Base-by-base conservation (phyloP, 352 stramenopile species). In the Pythium aquatile region DNA sequence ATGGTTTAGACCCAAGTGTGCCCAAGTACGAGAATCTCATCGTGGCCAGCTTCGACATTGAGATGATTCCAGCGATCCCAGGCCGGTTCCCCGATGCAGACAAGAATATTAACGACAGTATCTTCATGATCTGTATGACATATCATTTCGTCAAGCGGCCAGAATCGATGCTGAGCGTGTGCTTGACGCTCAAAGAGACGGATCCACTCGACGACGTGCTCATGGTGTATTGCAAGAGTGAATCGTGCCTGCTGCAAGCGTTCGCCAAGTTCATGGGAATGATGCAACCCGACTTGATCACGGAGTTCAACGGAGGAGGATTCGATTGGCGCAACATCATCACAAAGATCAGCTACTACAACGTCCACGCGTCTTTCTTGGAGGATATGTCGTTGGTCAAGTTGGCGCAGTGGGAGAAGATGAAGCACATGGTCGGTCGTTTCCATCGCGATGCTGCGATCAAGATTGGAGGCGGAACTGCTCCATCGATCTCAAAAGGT, bases 41-140 rank as follows among this genome's bases (percentile, higher is more conserved):
- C 17, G 44, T 51, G 17, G 9, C 9, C 44, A 20, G 9, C 8
- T 51, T 24, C 17, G 44, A 51, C 26, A 51, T 51, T n/a, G 44
- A 51, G 17, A 51, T 51, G 44, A 51, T 51, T 20, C 44, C 44
- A 10, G 44, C 44, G 44, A 10, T 24, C 8, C 9, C 44, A 5
- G 44, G 17, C 9, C 17, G 44, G 11, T 51, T 51, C 44, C 44
- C 44, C 9, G 44, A 51, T 20, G 44, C 44, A n/a, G 44, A 51
- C 17, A 51, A 51, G 17, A 51, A 51, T 20, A 5, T 20, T 8
- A 20, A 20, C 8, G 44, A 51, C 44, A 51, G 44, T n/a, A 51
- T 51, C 17, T 51, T 51, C 44, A 51, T 51, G 44, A 51, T 51
- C 17, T 51, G 44, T 20, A 51, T 51, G 9, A 51, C 44, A 51